phyloP scores from a whole-genome alignment of 495 filamentous ascomycete species.

The Podospora anserina region DNA sequence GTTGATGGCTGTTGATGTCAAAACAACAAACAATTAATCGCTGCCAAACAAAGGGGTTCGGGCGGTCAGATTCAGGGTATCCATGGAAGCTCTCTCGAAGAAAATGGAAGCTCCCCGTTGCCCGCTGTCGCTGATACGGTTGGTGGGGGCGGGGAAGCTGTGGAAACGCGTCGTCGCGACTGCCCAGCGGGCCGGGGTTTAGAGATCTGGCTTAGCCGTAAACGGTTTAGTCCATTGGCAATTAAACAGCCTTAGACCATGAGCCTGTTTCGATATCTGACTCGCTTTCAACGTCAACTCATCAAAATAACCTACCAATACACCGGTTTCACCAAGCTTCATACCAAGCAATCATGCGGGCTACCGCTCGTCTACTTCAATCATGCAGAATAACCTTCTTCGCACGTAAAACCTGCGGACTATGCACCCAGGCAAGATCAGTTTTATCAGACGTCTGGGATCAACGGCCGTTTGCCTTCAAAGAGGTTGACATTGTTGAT shows the following conservation, averaged over 20 bases:
- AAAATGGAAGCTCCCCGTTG: constrained; percentile 18
- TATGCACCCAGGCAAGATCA: constrained; percentile 73
- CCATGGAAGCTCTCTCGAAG: constrained; percentile 21
- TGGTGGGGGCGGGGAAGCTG: constrained; percentile 21
- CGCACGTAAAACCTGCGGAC: constrained; percentile 71
- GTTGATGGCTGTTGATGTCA: neutral
- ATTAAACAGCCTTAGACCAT: neutral
- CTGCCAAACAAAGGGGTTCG: neutral
- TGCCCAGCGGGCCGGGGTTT: neutral
- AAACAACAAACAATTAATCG: neutral
- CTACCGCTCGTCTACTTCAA: constrained; percentile 46
- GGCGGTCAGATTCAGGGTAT: neutral
- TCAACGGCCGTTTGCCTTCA: constrained; percentile 65
- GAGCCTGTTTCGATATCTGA: neutral
- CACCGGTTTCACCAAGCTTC: neutral
- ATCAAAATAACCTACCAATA: neutral
- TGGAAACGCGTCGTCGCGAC: neutral
- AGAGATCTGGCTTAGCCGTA: neutral
- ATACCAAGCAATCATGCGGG: constrained; percentile 34
- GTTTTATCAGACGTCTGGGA: constrained; percentile 69
- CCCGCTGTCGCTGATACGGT: constrained; percentile 4
- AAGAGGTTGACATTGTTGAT: constrained; percentile 76
- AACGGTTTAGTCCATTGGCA: neutral
- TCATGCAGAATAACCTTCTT: constrained; percentile 76
- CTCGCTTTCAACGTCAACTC: neutral